These are phyloP conservation scores for Tritrichomonas foetus DNA, from an alignment of 208 protist species.

Conservation along the genomic window DNA sequence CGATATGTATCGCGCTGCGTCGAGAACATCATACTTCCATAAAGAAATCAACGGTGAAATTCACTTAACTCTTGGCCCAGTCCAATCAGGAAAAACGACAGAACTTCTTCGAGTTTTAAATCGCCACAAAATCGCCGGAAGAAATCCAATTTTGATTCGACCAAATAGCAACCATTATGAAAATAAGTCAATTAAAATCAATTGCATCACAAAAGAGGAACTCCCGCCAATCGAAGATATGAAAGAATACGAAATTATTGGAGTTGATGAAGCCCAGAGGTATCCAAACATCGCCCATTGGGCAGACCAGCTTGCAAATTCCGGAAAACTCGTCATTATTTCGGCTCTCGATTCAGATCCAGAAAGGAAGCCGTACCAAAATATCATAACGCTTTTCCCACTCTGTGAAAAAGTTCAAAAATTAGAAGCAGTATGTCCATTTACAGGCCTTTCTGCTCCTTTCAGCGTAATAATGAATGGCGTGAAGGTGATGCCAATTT, in stretches of 20 bases:
- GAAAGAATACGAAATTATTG: constrained; percentile 73
- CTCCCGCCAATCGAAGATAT: constrained; percentile 59
- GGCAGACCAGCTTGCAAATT: constrained; percentile 68
- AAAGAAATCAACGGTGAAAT: constrained; percentile 50
- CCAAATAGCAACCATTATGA: constrained; percentile 71
- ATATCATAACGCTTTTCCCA: constrained; percentile 71
- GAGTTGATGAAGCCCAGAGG: constrained; percentile 72
- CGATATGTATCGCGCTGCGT: not conserved
- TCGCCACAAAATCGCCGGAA: constrained; percentile 68
- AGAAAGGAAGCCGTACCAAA: constrained; percentile 70
- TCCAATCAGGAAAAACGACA: constrained; percentile 82
- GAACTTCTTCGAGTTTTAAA: constrained; percentile 76
- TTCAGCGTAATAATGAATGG: not conserved
- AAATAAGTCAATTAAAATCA: constrained; percentile 69
- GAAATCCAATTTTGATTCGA: constrained; percentile 60
- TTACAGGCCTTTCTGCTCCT: not conserved
- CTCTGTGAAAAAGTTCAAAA: constrained; percentile 74
- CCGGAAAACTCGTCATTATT: constrained; percentile 80
- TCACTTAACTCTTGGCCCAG: constrained; percentile 80
- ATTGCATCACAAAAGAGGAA: constrained; percentile 61
- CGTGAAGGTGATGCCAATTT: not conserved
- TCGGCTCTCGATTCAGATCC: constrained; percentile 81
- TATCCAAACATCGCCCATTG: constrained; percentile 79
- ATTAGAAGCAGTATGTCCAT: constrained; percentile 73
- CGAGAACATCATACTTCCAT: not conserved